phyloP scores from a whole-genome alignment of 129 eudicot genomes.

The Logfia minima region DNA sequence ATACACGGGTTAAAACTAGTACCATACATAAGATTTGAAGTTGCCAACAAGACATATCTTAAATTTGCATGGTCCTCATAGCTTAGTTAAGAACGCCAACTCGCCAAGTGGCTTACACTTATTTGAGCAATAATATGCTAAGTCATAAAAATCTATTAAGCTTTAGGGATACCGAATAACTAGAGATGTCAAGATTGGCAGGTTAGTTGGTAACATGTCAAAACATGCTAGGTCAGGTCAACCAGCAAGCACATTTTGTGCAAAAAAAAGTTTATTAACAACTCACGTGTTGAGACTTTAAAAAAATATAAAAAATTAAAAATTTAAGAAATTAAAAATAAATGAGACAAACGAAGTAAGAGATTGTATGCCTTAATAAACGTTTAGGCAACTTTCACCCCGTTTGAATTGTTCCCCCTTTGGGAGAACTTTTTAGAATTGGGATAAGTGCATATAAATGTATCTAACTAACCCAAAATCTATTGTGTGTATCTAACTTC shows the following conservation, averaged over 20 bases:
- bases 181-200: background rate
- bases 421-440: too few relatives aligned
- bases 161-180: background rate
- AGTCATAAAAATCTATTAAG: background rate
- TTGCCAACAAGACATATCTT: background rate
- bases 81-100: too few relatives aligned
- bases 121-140: too few relatives aligned
- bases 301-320: too few relatives aligned
- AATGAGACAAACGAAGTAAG: too few relatives aligned
- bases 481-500: too few relatives aligned
- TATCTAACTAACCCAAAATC: too few relatives aligned
- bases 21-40: background rate
- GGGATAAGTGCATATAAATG: too few relatives aligned
- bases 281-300: too few relatives aligned
- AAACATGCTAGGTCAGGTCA: too few relatives aligned
- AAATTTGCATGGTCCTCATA: conserved; percentile 8
- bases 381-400: background rate
- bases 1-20: too few relatives aligned
- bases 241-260: background rate
- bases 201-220: background rate
- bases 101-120: background rate
- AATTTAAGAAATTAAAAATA: background rate
- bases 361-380: background rate
- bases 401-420: background rate
- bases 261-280: background rate